Percentiles rank a stretch among this genome's conserved stretches.
Conservation (phyloP, 352 stramenopile genomes). For the Pythium folliculosum region DNA sequence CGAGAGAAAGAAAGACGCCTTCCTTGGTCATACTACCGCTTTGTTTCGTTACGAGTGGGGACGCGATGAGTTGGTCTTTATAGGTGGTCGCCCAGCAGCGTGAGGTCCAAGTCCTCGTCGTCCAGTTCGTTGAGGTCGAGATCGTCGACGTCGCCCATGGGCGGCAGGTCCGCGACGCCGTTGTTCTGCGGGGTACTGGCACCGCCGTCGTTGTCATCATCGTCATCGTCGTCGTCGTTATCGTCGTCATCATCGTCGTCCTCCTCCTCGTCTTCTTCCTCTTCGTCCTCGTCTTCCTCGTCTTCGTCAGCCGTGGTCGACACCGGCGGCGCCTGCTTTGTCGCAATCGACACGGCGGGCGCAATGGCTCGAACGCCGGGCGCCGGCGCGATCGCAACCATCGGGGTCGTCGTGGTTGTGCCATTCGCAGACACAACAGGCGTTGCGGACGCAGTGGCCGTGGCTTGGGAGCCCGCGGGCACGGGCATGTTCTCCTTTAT, state of each 20-base stretch:
- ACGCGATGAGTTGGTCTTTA: background rate
- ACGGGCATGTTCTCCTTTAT: slow-evolving; percentile 67
- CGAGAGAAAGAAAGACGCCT: too few relatives aligned
- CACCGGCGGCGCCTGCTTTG: slow-evolving; percentile 28
- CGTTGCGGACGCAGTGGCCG: background rate
- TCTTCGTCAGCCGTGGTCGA: slow-evolving; percentile 44
- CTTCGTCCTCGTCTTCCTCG: slow-evolving; percentile 44
- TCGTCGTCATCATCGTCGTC: slow-evolving; percentile 41
- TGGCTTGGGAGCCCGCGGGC: background rate
- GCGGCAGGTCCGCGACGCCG: slow-evolving; percentile 21
- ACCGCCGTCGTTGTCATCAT: slow-evolving; percentile 36
- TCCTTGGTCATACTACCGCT: too few relatives aligned
- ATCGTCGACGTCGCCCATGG: slow-evolving; percentile 20
- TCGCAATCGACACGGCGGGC: background rate
- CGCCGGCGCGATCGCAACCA: slow-evolving; percentile 2
- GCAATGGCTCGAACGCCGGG: background rate
- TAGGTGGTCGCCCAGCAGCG: slow-evolving; percentile 12
- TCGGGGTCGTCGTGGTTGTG: background rate
- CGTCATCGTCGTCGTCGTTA: slow-evolving; percentile 36
- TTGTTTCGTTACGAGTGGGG: background rate
- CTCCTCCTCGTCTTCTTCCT: slow-evolving; percentile 39
- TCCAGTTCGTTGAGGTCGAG: slow-evolving; percentile 28
- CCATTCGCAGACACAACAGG: background rate
- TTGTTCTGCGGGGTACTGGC: slow-evolving; percentile 12
- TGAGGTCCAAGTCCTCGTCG: slow-evolving; percentile 34